Conservation (phyloP, 1,139 yeast genomes). For the Kodamaea derodonti region DNA sequence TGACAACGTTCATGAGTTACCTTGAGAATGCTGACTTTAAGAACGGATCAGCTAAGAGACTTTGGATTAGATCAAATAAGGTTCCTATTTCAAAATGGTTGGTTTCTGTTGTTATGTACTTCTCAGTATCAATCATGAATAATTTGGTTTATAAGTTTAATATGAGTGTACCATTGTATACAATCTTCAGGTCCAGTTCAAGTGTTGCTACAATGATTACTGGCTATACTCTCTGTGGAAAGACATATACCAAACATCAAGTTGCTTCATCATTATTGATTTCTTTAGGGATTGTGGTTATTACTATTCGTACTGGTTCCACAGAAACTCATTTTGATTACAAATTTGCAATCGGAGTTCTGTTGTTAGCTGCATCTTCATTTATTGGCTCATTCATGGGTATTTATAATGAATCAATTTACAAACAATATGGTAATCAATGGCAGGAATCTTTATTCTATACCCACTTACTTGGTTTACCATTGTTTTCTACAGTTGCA, state of each 20-base stretch:
- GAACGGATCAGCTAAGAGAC: slow-evolving; percentile 15
- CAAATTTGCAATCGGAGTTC: slow-evolving; percentile 38
- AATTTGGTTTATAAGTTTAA: slow-evolving; percentile 57
- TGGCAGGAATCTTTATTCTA: slow-evolving; percentile 69
- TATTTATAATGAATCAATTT: slow-evolving; percentile 50
- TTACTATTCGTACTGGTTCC: slow-evolving; percentile 31
- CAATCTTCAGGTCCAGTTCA: slow-evolving; percentile 63
- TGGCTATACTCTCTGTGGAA: slow-evolving; percentile 46
- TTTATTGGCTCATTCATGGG: slow-evolving; percentile 53
- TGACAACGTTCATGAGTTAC: slow-evolving; percentile 47
- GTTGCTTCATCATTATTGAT: slow-evolving; percentile 49
- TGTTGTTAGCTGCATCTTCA: slow-evolving; percentile 43
- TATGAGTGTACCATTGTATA: slow-evolving; percentile 65
- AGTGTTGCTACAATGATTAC: slow-evolving; percentile 59
- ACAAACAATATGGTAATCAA: slow-evolving; percentile 46
- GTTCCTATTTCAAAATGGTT: slow-evolving; percentile 51
- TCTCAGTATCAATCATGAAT: slow-evolving; percentile 50
- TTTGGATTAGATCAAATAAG: slow-evolving; percentile 27
- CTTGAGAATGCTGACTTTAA: slow-evolving; percentile 27
- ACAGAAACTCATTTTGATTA: slow-evolving; percentile 4
- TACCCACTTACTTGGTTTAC: slow-evolving; percentile 55
- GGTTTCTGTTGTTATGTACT: slow-evolving; percentile 48
- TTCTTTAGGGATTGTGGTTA: slow-evolving; percentile 54
- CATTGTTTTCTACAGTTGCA: slow-evolving; percentile 43
- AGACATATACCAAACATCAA: slow-evolving; percentile 44